phyloP scores from a whole-genome alignment of 768 basidiomycete genomes.

The Tephrocybe sp. region DNA sequence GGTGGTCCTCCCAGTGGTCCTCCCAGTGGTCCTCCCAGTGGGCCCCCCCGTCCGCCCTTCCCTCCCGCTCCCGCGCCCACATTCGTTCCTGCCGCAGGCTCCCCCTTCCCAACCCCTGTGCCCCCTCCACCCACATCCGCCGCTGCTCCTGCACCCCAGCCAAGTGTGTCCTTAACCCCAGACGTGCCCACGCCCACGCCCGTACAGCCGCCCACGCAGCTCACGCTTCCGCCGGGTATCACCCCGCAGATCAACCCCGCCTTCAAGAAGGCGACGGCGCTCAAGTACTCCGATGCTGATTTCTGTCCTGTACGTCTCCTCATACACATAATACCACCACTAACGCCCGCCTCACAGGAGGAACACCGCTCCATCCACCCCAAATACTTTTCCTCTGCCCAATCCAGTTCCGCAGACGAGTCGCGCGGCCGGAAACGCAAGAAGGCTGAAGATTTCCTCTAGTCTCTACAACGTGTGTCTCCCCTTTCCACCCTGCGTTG shows the following conservation, averaged over 20 bases:
- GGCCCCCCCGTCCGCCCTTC: slow-evolving; percentile 13
- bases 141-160: not conserved
- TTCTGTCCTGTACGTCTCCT: slow-evolving; percentile 65
- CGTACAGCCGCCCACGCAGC: slow-evolving; percentile 26
- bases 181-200: slow-evolving; percentile 7
- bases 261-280: slow-evolving; percentile 72
- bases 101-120: too few relatives aligned
- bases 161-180: slow-evolving; percentile 14
- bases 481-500: not conserved
- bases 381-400: slow-evolving; percentile 59
- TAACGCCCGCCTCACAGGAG: slow-evolving; percentile 50
- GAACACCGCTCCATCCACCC: slow-evolving; percentile 69
- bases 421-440: slow-evolving; percentile 81
- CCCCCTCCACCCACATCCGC: too few relatives aligned
- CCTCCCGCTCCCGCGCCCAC: slow-evolving; percentile 23
- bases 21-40: not conserved
- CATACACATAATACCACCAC: not conserved
- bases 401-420: slow-evolving; percentile 49
- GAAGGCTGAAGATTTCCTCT: slow-evolving; percentile 85
- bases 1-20: not conserved
- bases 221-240: slow-evolving; percentile 54
- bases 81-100: too few relatives aligned
- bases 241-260: slow-evolving; percentile 67
- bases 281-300: slow-evolving; percentile 77
- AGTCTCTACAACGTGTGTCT: slow-evolving; percentile 2